Evolutionary conservation across 306 rosid species (phyloP), one percentile per base, ranked within the genome.

Genomic region (Rosa persica): DNA sequence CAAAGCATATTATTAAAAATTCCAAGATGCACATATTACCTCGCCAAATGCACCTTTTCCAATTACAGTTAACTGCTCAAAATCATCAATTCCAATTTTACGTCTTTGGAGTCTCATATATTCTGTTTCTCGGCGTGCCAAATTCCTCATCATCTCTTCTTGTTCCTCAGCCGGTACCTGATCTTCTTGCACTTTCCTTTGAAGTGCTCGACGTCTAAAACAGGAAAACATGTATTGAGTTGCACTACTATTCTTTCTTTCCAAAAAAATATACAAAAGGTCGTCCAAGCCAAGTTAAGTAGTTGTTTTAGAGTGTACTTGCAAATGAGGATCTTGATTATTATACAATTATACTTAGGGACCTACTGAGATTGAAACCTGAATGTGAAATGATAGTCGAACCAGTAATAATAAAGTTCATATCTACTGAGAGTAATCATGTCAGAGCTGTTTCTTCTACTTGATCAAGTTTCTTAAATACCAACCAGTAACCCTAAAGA

Each of bases 21-120:
- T 4, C 34, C 65, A 58, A 23, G 11, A 58, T 58, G 65, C 5
- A 48, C 17, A 51, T 13, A 20, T 0, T 13, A 38, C 98, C 98
- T 96, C 98, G 48, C 94, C 96, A 82, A 96, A 96, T 85, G 99
- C 99, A 69, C 99, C 99, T 91, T 89, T 96, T 65, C 99, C 99
- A 55, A 96, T 93, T 27, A 91, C 91, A 7, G 93, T 89, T 77
- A 96, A 84, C 76, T 93, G 99, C 84, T 96, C 99, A 42, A 96
- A 96, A 83, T 96, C 99, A 79, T 96, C 98, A 5, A 96, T 96
- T 78, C 99, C 99, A 49, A 90, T 83, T 86, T 93, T 96, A 49
- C 98, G 96, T 75, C 99, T 91, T 85, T 93, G 99, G 70, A 90
- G 70, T 84, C 99, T 89, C 99, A 93, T 96, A 69, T 73, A 96